Base-by-base conservation (phyloP, 345 rosid genomes). In the Ceriops tagal region DNA sequence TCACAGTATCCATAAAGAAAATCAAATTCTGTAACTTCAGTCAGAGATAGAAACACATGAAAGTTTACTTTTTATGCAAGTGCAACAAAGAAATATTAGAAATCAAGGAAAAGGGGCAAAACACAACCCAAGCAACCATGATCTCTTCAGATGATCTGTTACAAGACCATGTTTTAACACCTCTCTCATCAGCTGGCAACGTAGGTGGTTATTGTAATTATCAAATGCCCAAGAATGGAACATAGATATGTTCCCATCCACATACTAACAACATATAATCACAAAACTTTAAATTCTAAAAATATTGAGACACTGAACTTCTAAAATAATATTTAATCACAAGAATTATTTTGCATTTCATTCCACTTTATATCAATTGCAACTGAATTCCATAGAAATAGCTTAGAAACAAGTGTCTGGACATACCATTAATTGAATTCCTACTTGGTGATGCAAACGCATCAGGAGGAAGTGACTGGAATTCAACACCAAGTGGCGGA, bases 391-490 rank as follows among this genome's bases (percentile, higher is more conserved):
- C 46, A 74, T 32, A 65, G 58, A 62, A 62, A 20, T 73, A 77
- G 72, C 63, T 68, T 52, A 53, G 65, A 10, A 74, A 43, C 49
- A 77, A 56, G 30, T 22, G 28, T 8, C 13, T 7, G 5, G 31
- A 16, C 87, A 78, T 84, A 89, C 97, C 92, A 58, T 73, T 83
- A 63, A 74, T 76, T 26, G 81, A 74, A 69, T 80, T 78, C 73
- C 74, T 73, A 65, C 75, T 77, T 64, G 80, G 85, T 13, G 85
- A 88, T 77, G 88, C 89, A 77, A 93, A 93, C 51, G 97, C 95
- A 74, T 85, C 85, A 46, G 96, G 97, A 71, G 98, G 98, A 77
- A 88, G 92, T 59, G 83, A 76, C 67, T 93, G 89, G 84, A 93
- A 93, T 56, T 75, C 83, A 78, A 88, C 78, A 68, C 91, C 89